These are phyloP conservation scores for Novymonas esmeraldas DNA, from an alignment of 208 protist species.

Conservation along the genomic window DNA sequence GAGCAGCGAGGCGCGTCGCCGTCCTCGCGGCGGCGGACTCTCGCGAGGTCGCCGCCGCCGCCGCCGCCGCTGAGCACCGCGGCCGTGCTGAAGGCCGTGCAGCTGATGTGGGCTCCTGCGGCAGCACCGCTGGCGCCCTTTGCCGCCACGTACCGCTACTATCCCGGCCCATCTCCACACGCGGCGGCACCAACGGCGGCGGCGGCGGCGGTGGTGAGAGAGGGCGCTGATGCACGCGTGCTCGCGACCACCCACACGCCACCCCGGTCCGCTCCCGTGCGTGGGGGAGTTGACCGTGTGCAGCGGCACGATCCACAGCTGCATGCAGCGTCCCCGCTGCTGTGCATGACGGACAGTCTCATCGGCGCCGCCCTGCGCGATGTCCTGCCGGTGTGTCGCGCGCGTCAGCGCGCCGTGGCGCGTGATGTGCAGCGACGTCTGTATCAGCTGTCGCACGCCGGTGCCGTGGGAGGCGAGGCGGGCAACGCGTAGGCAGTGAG, in stretches of 20 bases:
- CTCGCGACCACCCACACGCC: no score
- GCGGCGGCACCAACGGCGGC: background rate
- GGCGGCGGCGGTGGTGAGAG: background rate
- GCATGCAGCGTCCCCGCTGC: constrained; percentile 1
- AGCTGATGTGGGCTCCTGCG: constrained; percentile 26
- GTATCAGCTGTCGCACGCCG: constrained; percentile 13
- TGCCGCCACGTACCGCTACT: constrained; percentile 17
- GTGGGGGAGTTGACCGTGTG: no score
- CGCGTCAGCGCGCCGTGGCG: constrained; percentile 28
- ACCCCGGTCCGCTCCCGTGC: no score
- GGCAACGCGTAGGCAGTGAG: no score
- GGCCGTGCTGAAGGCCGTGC: constrained; percentile 15
- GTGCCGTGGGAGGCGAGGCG: background rate
- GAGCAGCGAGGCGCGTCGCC: no score
- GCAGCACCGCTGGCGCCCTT: constrained; percentile 7
- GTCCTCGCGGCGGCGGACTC: background rate
- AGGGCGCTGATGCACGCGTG: background rate
- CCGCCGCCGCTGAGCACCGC: constrained; percentile 2
- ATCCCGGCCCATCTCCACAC: background rate
- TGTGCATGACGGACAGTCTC: constrained; percentile 29
- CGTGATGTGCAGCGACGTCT: constrained; percentile 24
- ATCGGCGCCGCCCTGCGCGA: constrained; percentile 30
- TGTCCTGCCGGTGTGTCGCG: constrained; percentile 21
- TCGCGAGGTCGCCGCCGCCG: background rate
- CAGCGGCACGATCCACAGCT: background rate